Base-by-base conservation (phyloP, 1,284 basidiomycete genomes). In the Irpex sp. region DNA sequence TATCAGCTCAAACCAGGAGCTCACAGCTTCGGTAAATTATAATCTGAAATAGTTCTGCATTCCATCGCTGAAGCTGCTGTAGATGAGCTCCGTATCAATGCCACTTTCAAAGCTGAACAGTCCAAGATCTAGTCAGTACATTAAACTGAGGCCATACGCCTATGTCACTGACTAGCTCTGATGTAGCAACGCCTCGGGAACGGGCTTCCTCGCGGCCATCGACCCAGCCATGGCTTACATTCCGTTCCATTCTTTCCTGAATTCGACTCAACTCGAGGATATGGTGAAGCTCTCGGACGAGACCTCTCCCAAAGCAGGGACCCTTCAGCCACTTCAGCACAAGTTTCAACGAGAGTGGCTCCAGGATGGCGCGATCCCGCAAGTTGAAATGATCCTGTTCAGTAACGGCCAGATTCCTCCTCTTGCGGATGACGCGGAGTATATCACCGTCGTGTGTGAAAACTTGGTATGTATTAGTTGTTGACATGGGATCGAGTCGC, bases 81-180 rank as follows among this genome's bases (percentile, higher is more conserved):
- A 65, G 63, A 65, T 21, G 46, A 53, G 17, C 43, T 65, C 5
- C 49, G 61, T 3, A 65, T 59, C 51, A 65, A 65, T 54, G 39
- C 37, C 15, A 61, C 54, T 7, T 61, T 64, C 39, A 60, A 59
- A 3, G 60, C 39, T 7, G 54, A 61, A 36, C 59, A 61, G 39
- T 35, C n/a, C 21, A 43, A 39, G 11, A 26, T 58, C 6, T 60
- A 64, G 61, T 58, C 13, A 3, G 58, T 59, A 13, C 9, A 26
- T 57, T 15, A 9, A 11, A 13, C 43, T 46, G 31, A 33, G 31
- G 31, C 31, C 31, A 33, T 33, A 6, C 6, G 31, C 31, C 6
- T 33, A 33, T 33, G 31, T 33, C 31, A 33, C 31, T 33, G 31
- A 33, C 31, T 33, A 33, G 31, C 31, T 39, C 58, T 59, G 6